Base-by-base conservation (phyloP, 2,329 filamentous ascomycete genomes). In the Bipolaris bicolor region DNA sequence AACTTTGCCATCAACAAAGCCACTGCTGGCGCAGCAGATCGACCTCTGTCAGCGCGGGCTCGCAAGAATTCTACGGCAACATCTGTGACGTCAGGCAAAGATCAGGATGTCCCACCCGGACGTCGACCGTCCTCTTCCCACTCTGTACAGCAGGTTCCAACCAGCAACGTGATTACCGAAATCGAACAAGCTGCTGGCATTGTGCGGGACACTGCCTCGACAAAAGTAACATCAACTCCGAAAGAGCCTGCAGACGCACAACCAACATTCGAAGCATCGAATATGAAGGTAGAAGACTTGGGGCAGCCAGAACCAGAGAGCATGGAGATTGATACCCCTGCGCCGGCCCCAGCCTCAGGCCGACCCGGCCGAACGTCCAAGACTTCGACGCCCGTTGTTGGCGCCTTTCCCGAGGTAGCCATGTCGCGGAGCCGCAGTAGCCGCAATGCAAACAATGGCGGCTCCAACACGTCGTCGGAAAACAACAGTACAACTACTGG, bases 31-130 rank as follows among this genome's bases (percentile, higher is more conserved):
- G 62, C 63, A 24, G 50, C 80, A 73, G 65, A 86, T 56, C 85
- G 89, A 41, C 88, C 90, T 11, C 82, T 85, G 49, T 88, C 88
- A 5, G 87, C 89, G 5, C 86, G 91, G 64, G 86, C 87, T 36
- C 87, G 92, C 69, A 91, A 92, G 71, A 93, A 90, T 69, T 91
- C 90, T 15, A 75, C 65, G 3, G 65, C 75, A 5, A 76, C 71
- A 37, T 77, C 75, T 15, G 63, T 71, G 11, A 60, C 66, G 15
- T 84, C 86, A 52, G 87, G 75, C 36, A 67, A 54, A 39, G 80
- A 80, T 43, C 80, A 90, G 58, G 82, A 81, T 13, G 48, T 61
- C 39, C 47, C 67, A 16, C 51, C 58, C 29, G 68, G 57, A 16
- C 69, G 67, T 16, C 73, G 74, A 18, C 75, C 76, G 15, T 73